Evolutionary conservation across 1,139 yeast genomes (phyloP).

Genomic region (Geotrichum bryndzae): DNA sequence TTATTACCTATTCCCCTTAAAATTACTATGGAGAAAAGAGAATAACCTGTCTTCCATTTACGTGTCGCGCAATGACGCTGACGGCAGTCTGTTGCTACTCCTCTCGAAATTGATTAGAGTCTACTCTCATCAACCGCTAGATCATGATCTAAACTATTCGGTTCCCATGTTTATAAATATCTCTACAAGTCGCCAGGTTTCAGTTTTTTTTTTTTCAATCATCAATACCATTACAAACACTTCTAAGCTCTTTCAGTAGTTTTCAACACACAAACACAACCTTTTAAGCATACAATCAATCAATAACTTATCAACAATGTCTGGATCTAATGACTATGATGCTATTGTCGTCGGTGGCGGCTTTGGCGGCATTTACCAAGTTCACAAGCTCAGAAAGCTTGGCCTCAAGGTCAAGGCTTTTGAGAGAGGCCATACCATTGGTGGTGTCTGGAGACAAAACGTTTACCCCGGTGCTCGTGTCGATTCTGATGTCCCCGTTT

Average conservation of each 20-base stretch:
- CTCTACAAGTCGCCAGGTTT: neutral
- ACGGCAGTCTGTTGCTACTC: neutral
- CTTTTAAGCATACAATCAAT: neutral
- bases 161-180: neutral
- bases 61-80: no score
- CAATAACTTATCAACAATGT: slow-evolving; percentile 12
- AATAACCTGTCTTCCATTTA: no score
- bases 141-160: no score
- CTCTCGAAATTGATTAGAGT: neutral
- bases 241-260: neutral
- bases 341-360: slow-evolving; percentile 48
- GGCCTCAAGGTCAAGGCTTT: slow-evolving; percentile 38
- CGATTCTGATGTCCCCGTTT: slow-evolving; percentile 48
- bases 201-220: neutral
- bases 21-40: no score
- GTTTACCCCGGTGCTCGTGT: slow-evolving; percentile 47
- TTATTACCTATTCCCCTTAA: no score
- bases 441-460: slow-evolving; percentile 52
- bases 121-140: neutral
- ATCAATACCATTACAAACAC: neutral
- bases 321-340: slow-evolving; percentile 19
- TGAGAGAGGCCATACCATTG: slow-evolving; percentile 43
- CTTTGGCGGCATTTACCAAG: slow-evolving; percentile 42
- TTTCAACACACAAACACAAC: neutral
- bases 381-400: slow-evolving; percentile 34